Conservation (phyloP, 2,329 filamentous ascomycete genomes). For the Epichloe baconii region DNA sequence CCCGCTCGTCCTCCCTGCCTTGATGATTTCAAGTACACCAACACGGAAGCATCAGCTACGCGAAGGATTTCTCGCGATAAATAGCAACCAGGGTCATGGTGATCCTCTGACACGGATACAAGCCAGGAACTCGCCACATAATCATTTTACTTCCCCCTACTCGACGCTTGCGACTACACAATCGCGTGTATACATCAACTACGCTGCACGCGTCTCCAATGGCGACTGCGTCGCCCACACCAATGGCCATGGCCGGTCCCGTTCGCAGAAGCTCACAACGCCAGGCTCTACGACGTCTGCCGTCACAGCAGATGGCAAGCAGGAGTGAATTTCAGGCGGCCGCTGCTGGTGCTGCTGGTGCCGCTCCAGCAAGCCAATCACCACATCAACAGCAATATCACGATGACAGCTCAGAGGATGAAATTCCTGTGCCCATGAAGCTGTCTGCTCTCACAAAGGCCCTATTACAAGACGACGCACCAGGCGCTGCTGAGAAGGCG, state of each 20-base stretch:
- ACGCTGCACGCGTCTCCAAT: conserved; percentile 19
- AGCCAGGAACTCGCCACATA: not conserved
- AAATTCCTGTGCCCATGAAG: conserved; percentile 83
- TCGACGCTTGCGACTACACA: conserved; percentile 1
- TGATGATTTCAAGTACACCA: conserved; percentile 8
- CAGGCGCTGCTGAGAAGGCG: conserved; percentile 27
- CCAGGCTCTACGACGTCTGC: conserved; percentile 38
- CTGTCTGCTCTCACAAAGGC: conserved; percentile 88
- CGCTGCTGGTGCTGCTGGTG: conserved; percentile 11
- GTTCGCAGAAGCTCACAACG: conserved; percentile 41
- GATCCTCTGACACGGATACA: conserved; percentile 25
- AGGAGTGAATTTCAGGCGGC: conserved; percentile 32
- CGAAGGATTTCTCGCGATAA: conserved; percentile 11
- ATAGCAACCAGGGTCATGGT: conserved; percentile 23
- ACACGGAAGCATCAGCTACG: conserved; percentile 21
- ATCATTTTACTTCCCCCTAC: conserved; percentile 13
- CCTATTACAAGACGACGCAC: conserved; percentile 53
- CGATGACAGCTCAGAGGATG: conserved; percentile 88
- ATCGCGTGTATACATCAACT: conserved; percentile 6
- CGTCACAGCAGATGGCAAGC: conserved; percentile 31
- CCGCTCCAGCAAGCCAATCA: conserved; percentile 20
- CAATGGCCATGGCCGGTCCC: conserved; percentile 37
- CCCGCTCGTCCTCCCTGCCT: conserved; percentile 5
- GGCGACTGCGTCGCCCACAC: conserved; percentile 43
- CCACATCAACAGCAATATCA: conserved; percentile 32